Evolutionary conservation across 139 green algal genomes (phyloP).

Genomic region (Micractinium sp.): DNA sequence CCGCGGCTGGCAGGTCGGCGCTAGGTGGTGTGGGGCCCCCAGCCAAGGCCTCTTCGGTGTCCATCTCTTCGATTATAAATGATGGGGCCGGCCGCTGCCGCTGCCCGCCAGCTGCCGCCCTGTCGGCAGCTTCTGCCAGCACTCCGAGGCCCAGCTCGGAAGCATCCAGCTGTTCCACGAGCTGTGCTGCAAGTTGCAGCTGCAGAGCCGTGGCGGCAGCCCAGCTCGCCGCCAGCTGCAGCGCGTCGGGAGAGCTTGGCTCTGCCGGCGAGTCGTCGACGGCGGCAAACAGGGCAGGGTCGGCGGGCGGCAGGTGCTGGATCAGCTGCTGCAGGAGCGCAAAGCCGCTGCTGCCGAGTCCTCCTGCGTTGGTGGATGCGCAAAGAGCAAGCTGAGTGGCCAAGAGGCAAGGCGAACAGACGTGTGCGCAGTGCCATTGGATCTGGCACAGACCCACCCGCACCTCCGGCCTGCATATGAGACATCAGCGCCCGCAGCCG

Average conservation of each 20-base stretch:
- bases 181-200: neutral
- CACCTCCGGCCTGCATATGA: neutral
- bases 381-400: too few relatives aligned
- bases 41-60: neutral
- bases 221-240: neutral
- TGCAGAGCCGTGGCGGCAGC: neutral
- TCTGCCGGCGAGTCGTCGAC: neutral
- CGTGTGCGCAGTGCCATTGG: too few relatives aligned
- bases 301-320: neutral
- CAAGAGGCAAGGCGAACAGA: too few relatives aligned
- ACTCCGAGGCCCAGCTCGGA: neutral
- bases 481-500: neutral
- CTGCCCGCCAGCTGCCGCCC: neutral
- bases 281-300: neutral
- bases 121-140: neutral
- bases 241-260: neutral
- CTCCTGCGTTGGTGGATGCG: neutral
- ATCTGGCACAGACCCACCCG: too few relatives aligned
- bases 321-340: neutral
- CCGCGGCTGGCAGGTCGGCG: neutral
- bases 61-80: slow-evolving; percentile 18
- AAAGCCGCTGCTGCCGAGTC: too few relatives aligned
- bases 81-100: neutral
- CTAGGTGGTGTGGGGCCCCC: neutral
- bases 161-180: neutral